Evolutionary conservation across 768 basidiomycete species (phyloP), one percentile per base, ranked within the genome.

Genomic region (Lactarius deliciosus): DNA sequence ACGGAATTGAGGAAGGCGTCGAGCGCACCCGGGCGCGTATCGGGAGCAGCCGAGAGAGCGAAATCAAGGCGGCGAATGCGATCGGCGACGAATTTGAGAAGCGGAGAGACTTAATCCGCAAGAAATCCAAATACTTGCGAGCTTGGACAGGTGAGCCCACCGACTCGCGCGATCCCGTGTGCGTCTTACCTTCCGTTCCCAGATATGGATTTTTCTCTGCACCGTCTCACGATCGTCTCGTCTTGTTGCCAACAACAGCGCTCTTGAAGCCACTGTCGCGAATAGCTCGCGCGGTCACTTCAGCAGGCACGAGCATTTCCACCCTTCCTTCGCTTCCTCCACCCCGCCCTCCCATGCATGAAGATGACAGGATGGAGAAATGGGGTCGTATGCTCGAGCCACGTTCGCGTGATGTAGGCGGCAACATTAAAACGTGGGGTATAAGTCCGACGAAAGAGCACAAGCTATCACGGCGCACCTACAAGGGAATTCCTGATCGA

Each of bases 401-500:
- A 16, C 77, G 81, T 15, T 78, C 78, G 58, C 85, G 90, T 41
- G 92, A 94, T 74, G 74, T 77, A 10, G 95, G 96, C 38, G 88
- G 88, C 11, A 96, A 97, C 73, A 80, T 88, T 16, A 80, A 86
- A 47, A 75, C 79, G 15, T 98, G 96, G 95, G 76, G 75, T 40
- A 79, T 96, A 72, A 85, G 84, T 57, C 72, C 82, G 28, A 81
- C 80, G 96, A 93, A 90, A 77, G 86, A 82, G 71, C 79, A 74
- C 72, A 95, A 91, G 76, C 81, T 91, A 22, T 83, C 89, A 38
- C 78, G 84, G 70, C 83, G 96, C 36, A 85, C 89, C 61, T 98
- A 92, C 81, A 99, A 99, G 75, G 97, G 97, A 64, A 88, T 98
- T 36, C 97, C 97, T 2, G 96, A 98, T 77, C 85, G 95, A 58